Evolutionary conservation across 73 alveolate species (phyloP).

Genomic region (Uronychia binucleata): DNA sequence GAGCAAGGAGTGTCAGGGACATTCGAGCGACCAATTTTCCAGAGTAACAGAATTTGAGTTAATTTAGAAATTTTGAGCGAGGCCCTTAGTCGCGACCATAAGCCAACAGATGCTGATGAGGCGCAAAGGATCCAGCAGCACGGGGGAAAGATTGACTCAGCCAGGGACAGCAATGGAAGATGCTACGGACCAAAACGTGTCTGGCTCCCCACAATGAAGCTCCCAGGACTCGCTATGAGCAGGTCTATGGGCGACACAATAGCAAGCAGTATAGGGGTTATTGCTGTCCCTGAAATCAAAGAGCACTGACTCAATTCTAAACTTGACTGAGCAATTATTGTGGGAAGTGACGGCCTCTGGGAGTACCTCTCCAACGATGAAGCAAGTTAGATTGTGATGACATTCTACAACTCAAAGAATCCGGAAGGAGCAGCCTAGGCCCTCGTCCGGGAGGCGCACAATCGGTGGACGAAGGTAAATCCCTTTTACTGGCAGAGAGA

Average conservation of each 20-base stretch:
- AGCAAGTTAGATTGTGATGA: background rate
- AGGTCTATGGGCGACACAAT: constrained; percentile 93
- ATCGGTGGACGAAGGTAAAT: constrained; percentile 71
- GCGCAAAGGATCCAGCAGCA: constrained; percentile 67
- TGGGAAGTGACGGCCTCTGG: constrained; percentile 96
- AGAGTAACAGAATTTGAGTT: too few species aligned
- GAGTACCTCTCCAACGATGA: constrained; percentile 70
- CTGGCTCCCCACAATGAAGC: constrained; percentile 81
- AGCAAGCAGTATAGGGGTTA: constrained; percentile 92
- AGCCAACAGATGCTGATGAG: constrained; percentile 86
- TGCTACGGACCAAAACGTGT: constrained; percentile 91
- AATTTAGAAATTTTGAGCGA: background rate
- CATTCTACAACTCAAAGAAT: constrained; percentile 66
- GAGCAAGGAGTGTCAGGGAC: too few species aligned
- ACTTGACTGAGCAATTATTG: constrained; percentile 78
- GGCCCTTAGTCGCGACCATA: constrained; percentile 76
- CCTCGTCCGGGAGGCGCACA: constrained; percentile 81
- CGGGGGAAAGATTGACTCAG: constrained; percentile 87
- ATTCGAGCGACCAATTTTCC: too few species aligned
- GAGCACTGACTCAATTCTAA: constrained; percentile 51
- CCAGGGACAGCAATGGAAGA: constrained; percentile 64
- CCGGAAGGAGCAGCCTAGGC: constrained; percentile 92
- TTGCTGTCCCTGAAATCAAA: constrained; percentile 66
- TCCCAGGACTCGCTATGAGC: constrained; percentile 96
- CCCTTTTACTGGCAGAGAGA: constrained; percentile 53